A percentile compares a stretch with the other conserved stretches of the same genome.
phyloP scores from a whole-genome alignment of 768 basidiomycete species.

The Rhizopogon roseolus region DNA sequence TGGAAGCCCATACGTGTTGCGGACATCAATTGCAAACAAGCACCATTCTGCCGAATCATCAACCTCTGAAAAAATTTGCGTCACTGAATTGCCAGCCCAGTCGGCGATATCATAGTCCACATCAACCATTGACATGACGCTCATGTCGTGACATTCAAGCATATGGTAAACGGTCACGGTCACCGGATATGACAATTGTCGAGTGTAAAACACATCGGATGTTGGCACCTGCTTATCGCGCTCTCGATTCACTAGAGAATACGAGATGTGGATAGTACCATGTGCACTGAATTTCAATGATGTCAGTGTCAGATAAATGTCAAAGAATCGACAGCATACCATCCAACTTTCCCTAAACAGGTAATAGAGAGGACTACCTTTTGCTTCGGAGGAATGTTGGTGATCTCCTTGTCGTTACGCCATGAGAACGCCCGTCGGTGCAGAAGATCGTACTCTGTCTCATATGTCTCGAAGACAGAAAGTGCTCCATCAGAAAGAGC shows the following conservation, averaged over 20 bases:
- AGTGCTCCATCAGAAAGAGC: conserved; percentile 76
- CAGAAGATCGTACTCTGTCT: conserved; percentile 79
- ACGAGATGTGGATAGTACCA: conserved; percentile 80
- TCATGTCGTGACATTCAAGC: conserved; percentile 83
- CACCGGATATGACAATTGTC: conserved; percentile 85
- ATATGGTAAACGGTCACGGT: conserved; percentile 94
- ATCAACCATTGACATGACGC: conserved; percentile 58
- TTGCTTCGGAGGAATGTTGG: conserved; percentile 62
- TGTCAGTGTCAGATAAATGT: background rate
- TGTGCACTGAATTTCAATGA: conserved; percentile 47
- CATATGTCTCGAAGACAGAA: conserved; percentile 82
- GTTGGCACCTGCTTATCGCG: conserved; percentile 24
- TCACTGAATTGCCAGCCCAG: conserved; percentile 15
- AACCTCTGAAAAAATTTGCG: conserved; percentile 28
- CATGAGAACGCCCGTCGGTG: conserved; percentile 80
- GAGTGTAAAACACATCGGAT: conserved; percentile 68
- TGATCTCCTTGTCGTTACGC: conserved; percentile 39
- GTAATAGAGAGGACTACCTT: conserved; percentile 62
- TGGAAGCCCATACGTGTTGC: conserved; percentile 86
- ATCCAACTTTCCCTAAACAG: conserved; percentile 88
- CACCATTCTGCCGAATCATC: conserved; percentile 69
- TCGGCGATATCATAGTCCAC: conserved; percentile 14
- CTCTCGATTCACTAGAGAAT: conserved; percentile 60
- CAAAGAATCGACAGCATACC: conserved; percentile 49
- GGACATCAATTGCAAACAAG: conserved; percentile 84